These are phyloP conservation scores for Sporothrix brasiliensis DNA, from an alignment of 2,329 filamentous ascomycete species.

Conservation along the genomic window DNA sequence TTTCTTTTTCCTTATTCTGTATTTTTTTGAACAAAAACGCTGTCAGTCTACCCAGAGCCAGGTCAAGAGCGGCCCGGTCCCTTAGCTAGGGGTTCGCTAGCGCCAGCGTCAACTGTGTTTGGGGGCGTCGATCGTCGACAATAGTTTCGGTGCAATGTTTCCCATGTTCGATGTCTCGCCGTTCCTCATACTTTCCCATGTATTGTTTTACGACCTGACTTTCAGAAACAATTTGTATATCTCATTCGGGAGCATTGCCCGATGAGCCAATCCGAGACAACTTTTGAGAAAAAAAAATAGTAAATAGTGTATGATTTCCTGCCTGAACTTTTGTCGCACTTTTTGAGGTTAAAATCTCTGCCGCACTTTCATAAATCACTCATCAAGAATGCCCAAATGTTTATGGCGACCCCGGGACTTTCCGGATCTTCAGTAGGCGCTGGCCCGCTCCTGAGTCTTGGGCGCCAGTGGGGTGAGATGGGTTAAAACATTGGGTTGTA, in stretches of 20 bases:
- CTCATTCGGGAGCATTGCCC: not conserved
- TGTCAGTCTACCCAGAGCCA: not conserved
- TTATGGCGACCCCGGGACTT: constrained; percentile 8
- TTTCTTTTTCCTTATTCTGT: not conserved
- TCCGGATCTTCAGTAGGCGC: constrained; percentile 11
- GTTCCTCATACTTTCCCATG: not conserved
- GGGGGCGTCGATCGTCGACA: not conserved
- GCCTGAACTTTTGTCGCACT: not conserved
- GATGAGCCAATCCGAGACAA: not conserved
- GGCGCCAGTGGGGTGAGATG: not conserved
- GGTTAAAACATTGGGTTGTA: not conserved
- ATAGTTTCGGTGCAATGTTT: not conserved
- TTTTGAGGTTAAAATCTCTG: not conserved
- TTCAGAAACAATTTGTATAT: not conserved
- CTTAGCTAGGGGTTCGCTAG: constrained; percentile 18
- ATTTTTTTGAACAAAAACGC: not conserved
- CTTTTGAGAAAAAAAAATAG: not conserved
- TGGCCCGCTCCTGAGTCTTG: constrained; percentile 10
- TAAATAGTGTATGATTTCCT: too few relatives aligned
- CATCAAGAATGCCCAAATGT: constrained; percentile 3
- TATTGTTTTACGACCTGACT: not conserved
- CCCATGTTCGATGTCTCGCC: not conserved
- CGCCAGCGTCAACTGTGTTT: not conserved
- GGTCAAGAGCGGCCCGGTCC: constrained; percentile 24
- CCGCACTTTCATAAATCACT: constrained; percentile 2